Percentiles rank a stretch among this genome's conserved stretches.
These are phyloP conservation scores for Mallotus repandus DNA, from an alignment of 441 rosid genomes.

Conservation along the genomic window DNA sequence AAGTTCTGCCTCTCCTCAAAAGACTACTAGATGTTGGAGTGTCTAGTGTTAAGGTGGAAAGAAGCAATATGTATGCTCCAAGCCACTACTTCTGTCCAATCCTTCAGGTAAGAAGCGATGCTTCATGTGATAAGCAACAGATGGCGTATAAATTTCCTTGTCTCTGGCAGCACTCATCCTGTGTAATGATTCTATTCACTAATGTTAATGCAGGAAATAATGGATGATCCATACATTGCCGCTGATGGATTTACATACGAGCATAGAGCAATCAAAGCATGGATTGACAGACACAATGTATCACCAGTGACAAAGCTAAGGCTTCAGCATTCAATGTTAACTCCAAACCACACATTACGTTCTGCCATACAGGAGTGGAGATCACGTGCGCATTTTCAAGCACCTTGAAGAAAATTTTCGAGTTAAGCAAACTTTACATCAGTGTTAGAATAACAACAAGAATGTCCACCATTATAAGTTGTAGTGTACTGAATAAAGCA, in stretches of 20 bases:
- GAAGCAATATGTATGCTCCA: conserved; percentile 47
- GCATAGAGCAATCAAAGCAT: conserved; percentile 66
- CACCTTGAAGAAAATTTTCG: conserved; percentile 10
- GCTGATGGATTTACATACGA: conserved; percentile 90
- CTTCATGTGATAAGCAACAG: not conserved
- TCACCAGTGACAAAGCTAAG: conserved; percentile 72
- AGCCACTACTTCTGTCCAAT: conserved; percentile 88
- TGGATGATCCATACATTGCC: conserved; percentile 83
- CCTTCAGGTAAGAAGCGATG: conserved; percentile 45
- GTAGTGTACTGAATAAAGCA: not conserved
- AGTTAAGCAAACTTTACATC: conserved; percentile 4
- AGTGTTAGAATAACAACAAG: not conserved
- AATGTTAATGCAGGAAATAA: conserved; percentile 56
- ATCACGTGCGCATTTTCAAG: conserved; percentile 43
- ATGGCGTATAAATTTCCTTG: not conserved
- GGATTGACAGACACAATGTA: conserved; percentile 65
- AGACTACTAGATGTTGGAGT: conserved; percentile 56
- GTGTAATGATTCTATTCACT: not conserved
- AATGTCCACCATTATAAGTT: not conserved
- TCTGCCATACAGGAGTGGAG: conserved; percentile 82
- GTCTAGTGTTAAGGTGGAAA: conserved; percentile 45
- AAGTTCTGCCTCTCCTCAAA: conserved; percentile 73
- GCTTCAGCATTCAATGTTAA: conserved; percentile 44
- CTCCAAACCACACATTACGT: conserved; percentile 63
- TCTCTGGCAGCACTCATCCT: not conserved